Percentiles rank a stretch among this genome's conserved stretches.
Evolutionary conservation across 2,329 filamentous ascomycete genomes (phyloP).

Genomic region (Clonostachys chloroleuca): DNA sequence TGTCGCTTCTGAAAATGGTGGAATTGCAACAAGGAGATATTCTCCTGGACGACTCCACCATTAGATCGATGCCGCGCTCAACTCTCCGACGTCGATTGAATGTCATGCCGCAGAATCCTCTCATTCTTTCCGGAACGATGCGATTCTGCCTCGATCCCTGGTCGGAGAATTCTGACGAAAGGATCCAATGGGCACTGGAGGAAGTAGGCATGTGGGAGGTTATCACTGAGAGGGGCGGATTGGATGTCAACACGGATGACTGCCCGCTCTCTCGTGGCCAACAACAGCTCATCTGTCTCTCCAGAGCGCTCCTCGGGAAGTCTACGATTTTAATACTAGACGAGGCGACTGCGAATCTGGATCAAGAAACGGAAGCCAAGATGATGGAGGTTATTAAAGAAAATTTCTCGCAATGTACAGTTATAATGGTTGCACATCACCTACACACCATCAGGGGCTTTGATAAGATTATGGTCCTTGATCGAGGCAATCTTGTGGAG

Average conservation of each 20-base stretch:
- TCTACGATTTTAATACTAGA: conserved; percentile 27
- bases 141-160: conserved; percentile 30
- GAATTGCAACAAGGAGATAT: conserved; percentile 24
- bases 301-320: conserved; percentile 29
- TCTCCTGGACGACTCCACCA: conserved; percentile 31
- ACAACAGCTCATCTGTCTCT: conserved; percentile 43
- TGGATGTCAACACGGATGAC: conserved; percentile 26
- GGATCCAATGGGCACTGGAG: conserved; percentile 5
- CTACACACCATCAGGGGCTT: conserved; percentile 36
- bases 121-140: conserved; percentile 37
- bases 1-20: conserved; percentile 28
- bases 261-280: conserved; percentile 49
- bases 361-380: conserved; percentile 7
- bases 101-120: conserved; percentile 43
- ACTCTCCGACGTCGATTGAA: conserved; percentile 36
- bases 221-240: conserved; percentile 15
- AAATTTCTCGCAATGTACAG: conserved; percentile 32
- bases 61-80: conserved; percentile 25
- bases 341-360: conserved; percentile 18
- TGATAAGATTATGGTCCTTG: conserved; percentile 46
- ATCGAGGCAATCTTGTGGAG: conserved; percentile 41
- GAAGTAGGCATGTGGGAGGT: conserved; percentile 18
- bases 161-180: conserved; percentile 14
- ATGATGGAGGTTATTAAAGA: conserved; percentile 11
- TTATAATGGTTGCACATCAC: conserved; percentile 25